Evolutionary conservation across 352 stramenopile species (phyloP).

Genomic region (Globisporangium mamillatum): DNA sequence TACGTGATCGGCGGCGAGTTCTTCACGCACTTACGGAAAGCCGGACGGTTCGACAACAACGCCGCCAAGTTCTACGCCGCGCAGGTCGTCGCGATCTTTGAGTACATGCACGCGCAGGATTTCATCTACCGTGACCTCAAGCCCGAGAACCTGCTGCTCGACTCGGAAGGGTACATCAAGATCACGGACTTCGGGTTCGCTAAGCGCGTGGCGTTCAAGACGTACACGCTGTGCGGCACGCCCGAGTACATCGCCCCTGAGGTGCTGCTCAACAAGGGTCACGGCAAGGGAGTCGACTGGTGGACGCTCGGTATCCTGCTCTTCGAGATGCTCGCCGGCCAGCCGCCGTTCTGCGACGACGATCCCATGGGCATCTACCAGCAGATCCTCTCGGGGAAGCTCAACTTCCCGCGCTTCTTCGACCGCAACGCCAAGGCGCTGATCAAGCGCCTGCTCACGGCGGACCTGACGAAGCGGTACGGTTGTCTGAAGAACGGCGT

Average conservation of each 20-base stretch:
- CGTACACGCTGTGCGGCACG: slow-evolving; percentile 92
- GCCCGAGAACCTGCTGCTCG: slow-evolving; percentile 94
- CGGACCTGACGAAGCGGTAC: slow-evolving; percentile 96
- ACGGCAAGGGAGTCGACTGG: slow-evolving; percentile 93
- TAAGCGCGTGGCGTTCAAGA: slow-evolving; percentile 95
- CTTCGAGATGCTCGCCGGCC: slow-evolving; percentile 97
- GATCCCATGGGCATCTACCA: slow-evolving; percentile 97
- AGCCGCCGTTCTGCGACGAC: slow-evolving; percentile 95
- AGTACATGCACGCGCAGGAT: slow-evolving; percentile 95
- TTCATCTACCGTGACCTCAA: slow-evolving; percentile 98
- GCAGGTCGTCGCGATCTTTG: slow-evolving; percentile 95
- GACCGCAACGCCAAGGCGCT: slow-evolving; percentile 94
- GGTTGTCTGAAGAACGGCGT: slow-evolving; percentile 95
- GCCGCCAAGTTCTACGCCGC: slow-evolving; percentile 92
- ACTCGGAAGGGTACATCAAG: slow-evolving; percentile 95
- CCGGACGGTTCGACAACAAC: slow-evolving; percentile 92
- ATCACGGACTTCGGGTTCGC: slow-evolving; percentile 94
- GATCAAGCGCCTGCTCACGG: slow-evolving; percentile 95
- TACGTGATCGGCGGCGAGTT: slow-evolving; percentile 98
- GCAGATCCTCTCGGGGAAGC: slow-evolving; percentile 92
- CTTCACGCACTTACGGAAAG: slow-evolving; percentile 95
- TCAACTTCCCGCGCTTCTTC: slow-evolving; percentile 95
- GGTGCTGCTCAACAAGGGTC: slow-evolving; percentile 88
- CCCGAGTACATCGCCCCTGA: slow-evolving; percentile 93
- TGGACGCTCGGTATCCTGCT: slow-evolving; percentile 96